These are phyloP conservation scores for Fibroporia radiculosa DNA, from an alignment of 768 basidiomycete species.

Conservation along the genomic window DNA sequence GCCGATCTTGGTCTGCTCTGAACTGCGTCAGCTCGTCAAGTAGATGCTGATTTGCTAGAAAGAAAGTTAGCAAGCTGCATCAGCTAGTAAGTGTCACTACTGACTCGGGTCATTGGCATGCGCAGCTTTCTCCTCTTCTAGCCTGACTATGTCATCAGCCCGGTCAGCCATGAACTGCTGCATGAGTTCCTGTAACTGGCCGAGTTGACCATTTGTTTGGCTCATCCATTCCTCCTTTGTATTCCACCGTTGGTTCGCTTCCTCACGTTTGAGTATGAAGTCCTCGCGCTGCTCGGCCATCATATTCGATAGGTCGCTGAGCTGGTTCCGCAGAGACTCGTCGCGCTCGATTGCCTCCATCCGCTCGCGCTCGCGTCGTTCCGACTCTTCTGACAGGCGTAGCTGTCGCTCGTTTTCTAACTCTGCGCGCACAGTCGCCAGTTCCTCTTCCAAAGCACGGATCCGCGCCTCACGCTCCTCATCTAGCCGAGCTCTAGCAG, in stretches of 20 bases:
- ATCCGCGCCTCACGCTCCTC: constrained; percentile 19
- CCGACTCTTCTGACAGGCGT: constrained; percentile 50
- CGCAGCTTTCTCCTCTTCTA: constrained; percentile 45
- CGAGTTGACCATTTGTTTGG: constrained; percentile 50
- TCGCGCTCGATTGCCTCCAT: constrained; percentile 52
- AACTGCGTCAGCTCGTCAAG: constrained; percentile 52
- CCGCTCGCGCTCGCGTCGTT: constrained; percentile 52
- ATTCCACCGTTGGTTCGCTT: constrained; percentile 54
- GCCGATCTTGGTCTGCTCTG: constrained; percentile 46
- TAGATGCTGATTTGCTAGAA: constrained; percentile 49
- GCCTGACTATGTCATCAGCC: constrained; percentile 39
- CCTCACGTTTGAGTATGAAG: constrained; percentile 49
- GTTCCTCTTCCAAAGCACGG: constrained; percentile 18
- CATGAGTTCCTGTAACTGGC: constrained; percentile 55
- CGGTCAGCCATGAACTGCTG: constrained; percentile 49
- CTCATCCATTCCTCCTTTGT: constrained; percentile 53
- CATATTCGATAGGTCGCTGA: constrained; percentile 66
- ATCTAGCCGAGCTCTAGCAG: constrained; percentile 31
- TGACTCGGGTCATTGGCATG: constrained; percentile 51
- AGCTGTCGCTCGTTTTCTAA: constrained; percentile 57
- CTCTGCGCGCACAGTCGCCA: constrained; percentile 27
- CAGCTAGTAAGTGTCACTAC: constrained; percentile 14
- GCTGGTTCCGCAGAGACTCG: constrained; percentile 49
- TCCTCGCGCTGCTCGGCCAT: constrained; percentile 60
- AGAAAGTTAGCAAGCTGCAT: constrained; percentile 7